These are phyloP conservation scores for Coriolopsis trogii DNA, from an alignment of 1,284 basidiomycete species.

Conservation along the genomic window DNA sequence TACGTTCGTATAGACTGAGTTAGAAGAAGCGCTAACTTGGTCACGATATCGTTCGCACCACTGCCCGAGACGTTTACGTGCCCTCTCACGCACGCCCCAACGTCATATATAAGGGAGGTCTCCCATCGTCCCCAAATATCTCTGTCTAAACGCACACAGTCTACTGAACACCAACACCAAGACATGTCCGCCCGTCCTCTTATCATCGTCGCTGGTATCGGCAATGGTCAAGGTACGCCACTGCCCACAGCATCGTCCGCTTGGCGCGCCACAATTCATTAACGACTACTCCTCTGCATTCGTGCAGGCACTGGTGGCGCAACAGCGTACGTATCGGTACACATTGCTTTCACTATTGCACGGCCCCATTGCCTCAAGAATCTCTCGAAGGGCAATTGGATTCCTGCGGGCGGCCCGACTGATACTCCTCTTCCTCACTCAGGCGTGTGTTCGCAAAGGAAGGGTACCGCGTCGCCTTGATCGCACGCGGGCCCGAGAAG, in stretches of 20 bases:
- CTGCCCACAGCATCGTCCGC: neutral
- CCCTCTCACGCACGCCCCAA: too few relatives aligned
- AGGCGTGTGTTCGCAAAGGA: slow-evolving; percentile 66
- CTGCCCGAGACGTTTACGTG: too few relatives aligned
- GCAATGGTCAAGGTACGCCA: slow-evolving; percentile 41
- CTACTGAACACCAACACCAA: neutral
- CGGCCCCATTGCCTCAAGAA: neutral
- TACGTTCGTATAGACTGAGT: too few relatives aligned
- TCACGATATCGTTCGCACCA: too few relatives aligned
- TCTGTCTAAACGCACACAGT: neutral
- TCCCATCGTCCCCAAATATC: too few relatives aligned
- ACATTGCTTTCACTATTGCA: neutral
- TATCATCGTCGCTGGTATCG: slow-evolving; percentile 56
- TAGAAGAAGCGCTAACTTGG: too few relatives aligned
- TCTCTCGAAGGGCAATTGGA: neutral
- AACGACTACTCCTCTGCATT: neutral
- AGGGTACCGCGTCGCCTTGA: slow-evolving; percentile 70
- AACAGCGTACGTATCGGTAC: slow-evolving; percentile 50
- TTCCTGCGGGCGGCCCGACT: neutral
- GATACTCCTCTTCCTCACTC: neutral
- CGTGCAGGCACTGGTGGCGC: slow-evolving; percentile 60
- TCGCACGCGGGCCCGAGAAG: slow-evolving; percentile 60
- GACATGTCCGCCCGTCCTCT: slow-evolving; percentile 45
- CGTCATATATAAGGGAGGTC: too few relatives aligned
- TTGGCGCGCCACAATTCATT: neutral